Percentiles rank a stretch among this genome's conserved stretches.
Conservation (phyloP, 352 stramenopile genomes). For the Phytophthora niederhauseri region DNA sequence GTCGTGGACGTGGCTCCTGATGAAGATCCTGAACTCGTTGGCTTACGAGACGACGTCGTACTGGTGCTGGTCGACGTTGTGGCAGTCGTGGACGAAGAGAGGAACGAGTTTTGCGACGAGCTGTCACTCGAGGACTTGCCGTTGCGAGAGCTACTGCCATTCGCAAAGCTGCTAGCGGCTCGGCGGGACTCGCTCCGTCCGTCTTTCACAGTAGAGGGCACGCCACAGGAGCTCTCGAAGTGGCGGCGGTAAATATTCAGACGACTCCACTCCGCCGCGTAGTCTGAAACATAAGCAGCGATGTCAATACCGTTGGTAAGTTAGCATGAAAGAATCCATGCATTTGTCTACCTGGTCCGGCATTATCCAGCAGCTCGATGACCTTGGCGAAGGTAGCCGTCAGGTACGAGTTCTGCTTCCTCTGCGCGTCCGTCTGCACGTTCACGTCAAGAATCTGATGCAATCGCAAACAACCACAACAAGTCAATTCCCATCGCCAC, state of each 20-base stretch:
- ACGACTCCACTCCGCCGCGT: constrained; percentile 70
- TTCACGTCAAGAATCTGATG: constrained; percentile 71
- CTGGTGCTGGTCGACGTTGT: constrained; percentile 22
- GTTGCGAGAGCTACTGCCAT: constrained; percentile 21
- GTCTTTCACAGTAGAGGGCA: constrained; percentile 58
- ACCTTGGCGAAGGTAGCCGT: constrained; percentile 62
- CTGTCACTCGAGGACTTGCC: constrained; percentile 17
- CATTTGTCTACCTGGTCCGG: constrained; percentile 48
- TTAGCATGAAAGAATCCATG: neutral
- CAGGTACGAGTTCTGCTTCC: constrained; percentile 75
- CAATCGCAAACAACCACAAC: constrained; percentile 7
- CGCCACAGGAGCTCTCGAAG: constrained; percentile 79
- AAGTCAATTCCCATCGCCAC: constrained; percentile 10
- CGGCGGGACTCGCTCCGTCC: constrained; percentile 28
- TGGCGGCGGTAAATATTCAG: constrained; percentile 81
- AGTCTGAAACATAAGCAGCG: constrained; percentile 42
- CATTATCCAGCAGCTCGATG: constrained; percentile 70
- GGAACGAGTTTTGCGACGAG: constrained; percentile 29
- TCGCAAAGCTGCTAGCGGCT: constrained; percentile 12
- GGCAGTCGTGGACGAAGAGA: constrained; percentile 22
- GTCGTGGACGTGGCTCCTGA: constrained; percentile 18
- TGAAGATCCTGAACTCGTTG: constrained; percentile 16
- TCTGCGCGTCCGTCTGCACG: constrained; percentile 63
- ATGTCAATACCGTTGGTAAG: neutral
- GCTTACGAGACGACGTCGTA: constrained; percentile 21